These are phyloP conservation scores for Tuber microsphaerosporum DNA, from an alignment of 495 filamentous ascomycete genomes.

Conservation along the genomic window DNA sequence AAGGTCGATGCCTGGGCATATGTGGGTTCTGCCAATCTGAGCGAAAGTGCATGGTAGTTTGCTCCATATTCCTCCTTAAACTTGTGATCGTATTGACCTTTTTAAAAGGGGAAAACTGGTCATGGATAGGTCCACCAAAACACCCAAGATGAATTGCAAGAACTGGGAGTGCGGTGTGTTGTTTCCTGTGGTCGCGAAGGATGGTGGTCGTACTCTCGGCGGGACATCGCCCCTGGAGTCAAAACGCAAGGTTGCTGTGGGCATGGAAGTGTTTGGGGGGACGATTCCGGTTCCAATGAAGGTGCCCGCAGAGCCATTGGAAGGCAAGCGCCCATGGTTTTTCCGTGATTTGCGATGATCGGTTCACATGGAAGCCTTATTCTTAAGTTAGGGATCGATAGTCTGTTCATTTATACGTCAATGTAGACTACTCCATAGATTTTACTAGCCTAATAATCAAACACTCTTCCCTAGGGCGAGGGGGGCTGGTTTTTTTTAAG, in stretches of 20 bases:
- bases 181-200: conserved; percentile 46
- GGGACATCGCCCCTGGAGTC: not conserved
- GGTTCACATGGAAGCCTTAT: not conserved
- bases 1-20: conserved; percentile 62
- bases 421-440: not conserved
- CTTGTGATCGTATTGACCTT: conserved; percentile 4
- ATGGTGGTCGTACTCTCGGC: conserved; percentile 5
- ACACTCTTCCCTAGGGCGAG: not conserved
- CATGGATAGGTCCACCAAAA: conserved; percentile 56
- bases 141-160: conserved; percentile 68
- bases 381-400: not conserved
- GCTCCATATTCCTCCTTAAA: not conserved
- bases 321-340: conserved; percentile 54
- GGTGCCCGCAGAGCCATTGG: conserved; percentile 52
- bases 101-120: conserved; percentile 54
- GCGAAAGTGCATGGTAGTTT: conserved; percentile 81
- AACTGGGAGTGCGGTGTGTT: conserved; percentile 98
- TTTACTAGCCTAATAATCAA: not conserved
- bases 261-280: conserved; percentile 52
- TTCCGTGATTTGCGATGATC: conserved; percentile 18
- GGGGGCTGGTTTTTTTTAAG: too few species aligned
- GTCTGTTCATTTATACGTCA: not conserved
- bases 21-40: conserved; percentile 85
- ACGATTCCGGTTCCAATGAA: conserved; percentile 66
- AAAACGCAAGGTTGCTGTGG: conserved; percentile 10